phyloP scores from a whole-genome alignment of 352 stramenopile genomes.

The Pythium sukuiense region DNA sequence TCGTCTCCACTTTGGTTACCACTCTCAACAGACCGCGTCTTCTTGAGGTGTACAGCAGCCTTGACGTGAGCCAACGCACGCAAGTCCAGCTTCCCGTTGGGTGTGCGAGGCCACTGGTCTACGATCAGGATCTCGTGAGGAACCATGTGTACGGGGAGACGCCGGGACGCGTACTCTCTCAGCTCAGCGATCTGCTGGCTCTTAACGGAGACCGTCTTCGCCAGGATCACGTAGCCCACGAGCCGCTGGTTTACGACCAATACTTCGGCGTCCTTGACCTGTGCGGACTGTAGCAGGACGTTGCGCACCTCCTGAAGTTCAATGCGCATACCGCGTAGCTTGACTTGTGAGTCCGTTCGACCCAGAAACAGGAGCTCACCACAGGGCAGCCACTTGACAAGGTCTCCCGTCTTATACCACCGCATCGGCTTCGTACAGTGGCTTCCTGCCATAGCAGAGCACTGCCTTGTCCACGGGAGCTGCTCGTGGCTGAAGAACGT shows the following conservation, averaged over 20 bases:
- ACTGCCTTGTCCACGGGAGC: conserved; percentile 10
- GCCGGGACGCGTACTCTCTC: conserved; percentile 26
- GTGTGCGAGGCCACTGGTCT: conserved; percentile 50
- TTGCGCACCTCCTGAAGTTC: conserved; percentile 81
- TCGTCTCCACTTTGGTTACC: background rate
- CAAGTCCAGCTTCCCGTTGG: conserved; percentile 75
- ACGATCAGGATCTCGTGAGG: conserved; percentile 49
- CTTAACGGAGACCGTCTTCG: conserved; percentile 1
- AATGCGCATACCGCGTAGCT: conserved; percentile 79
- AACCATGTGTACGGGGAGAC: conserved; percentile 69
- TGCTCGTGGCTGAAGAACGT: conserved; percentile 27
- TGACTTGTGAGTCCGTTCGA: conserved; percentile 74
- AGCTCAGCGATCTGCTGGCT: conserved; percentile 26
- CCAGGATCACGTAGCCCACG: conserved; percentile 53
- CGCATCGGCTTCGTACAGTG: conserved; percentile 3
- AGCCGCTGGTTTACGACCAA: conserved; percentile 38
- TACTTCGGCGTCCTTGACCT: conserved; percentile 50
- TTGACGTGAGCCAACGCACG: conserved; percentile 32
- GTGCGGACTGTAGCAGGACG: conserved; percentile 39
- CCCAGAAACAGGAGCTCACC: conserved; percentile 66
- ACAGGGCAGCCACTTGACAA: conserved; percentile 54
- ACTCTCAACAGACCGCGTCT: background rate
- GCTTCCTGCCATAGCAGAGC: background rate
- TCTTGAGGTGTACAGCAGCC: background rate
- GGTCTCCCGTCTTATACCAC: conserved; percentile 73